These are phyloP conservation scores for Cytospora piceicola DNA, from an alignment of 2,329 filamentous ascomycete species.

Conservation along the genomic window DNA sequence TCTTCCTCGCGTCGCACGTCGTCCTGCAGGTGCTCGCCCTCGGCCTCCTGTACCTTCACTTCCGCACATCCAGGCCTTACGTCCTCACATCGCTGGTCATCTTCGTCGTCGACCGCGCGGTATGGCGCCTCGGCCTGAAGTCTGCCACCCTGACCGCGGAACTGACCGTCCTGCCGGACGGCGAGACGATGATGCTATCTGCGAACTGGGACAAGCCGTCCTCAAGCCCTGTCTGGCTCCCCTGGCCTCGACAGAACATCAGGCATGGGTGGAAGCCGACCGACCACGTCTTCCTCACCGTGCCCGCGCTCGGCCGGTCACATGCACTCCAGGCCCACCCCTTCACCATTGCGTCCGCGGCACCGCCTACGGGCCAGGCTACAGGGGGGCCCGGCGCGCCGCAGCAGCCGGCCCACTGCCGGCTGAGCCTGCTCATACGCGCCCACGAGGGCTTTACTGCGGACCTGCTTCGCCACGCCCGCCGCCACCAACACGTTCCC, in stretches of 20 bases:
- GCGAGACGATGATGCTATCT: slow-evolving; percentile 56
- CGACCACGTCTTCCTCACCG: slow-evolving; percentile 66
- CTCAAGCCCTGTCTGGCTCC: neutral
- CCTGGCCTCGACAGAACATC: slow-evolving; percentile 42
- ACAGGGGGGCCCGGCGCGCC: neutral
- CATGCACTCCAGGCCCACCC: slow-evolving; percentile 65
- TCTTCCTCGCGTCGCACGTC: slow-evolving; percentile 64
- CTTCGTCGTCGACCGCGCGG: slow-evolving; percentile 59
- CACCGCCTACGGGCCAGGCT: slow-evolving; percentile 40
- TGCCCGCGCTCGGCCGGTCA: slow-evolving; percentile 56
- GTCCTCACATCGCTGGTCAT: slow-evolving; percentile 57
- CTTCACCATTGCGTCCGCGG: slow-evolving; percentile 68
- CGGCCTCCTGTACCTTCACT: slow-evolving; percentile 63
- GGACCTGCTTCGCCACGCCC: slow-evolving; percentile 57
- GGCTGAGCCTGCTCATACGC: slow-evolving; percentile 62
- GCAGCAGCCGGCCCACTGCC: slow-evolving; percentile 44
- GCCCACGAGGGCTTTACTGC: slow-evolving; percentile 63
- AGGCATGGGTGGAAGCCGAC: slow-evolving; percentile 61
- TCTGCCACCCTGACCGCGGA: slow-evolving; percentile 52
- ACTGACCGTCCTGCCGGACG: slow-evolving; percentile 58
- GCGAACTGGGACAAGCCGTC: slow-evolving; percentile 42
- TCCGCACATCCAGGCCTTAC: slow-evolving; percentile 55
- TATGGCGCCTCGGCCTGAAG: slow-evolving; percentile 61
- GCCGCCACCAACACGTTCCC: slow-evolving; percentile 43
- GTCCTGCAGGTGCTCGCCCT: slow-evolving; percentile 59